Base-by-base conservation (phyloP, 352 stramenopile genomes). In the Lagenidium giganteum region DNA sequence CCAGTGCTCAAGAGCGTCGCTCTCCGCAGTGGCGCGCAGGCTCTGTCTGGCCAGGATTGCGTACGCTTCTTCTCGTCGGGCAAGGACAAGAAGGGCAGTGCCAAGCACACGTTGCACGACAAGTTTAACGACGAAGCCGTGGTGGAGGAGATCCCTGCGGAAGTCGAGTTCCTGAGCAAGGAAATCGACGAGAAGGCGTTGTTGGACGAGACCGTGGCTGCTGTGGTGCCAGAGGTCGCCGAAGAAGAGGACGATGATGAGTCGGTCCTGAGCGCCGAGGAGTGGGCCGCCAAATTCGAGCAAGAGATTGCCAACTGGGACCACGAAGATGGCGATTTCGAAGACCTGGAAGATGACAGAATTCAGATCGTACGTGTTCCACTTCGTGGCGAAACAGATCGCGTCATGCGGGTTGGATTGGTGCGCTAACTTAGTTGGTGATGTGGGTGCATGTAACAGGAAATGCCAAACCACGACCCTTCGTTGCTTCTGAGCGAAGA, bases 211-310 rank as follows among this genome's bases (percentile, higher is more conserved):
- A 38, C 36, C 17, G 39, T 33, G 16, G 17, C 3, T 25, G 28
- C 8, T n/a, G n/a, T n/a, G n/a, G n/a, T n/a, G n/a, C n/a, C n/a
- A n/a, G 48, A 70, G 21, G 42, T 75, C 9, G 37, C 56, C 13
- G 58, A 67, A 6, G 67, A 76, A 8, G 55, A 75, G 13, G 59
- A 69, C 1, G 51, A 67, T 20, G 68, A 81, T 2, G 64, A 81
- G 35, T 51, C 48, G 7, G 61, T 70, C 30, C 52, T 83, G 8
- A 70, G 52, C 22, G 61, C 72, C 23, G 57, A 67, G 12, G 69
- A 84, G 44, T 87, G 74, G 74, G 71, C 74, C 14, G 54, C 54
- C 40, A 80, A 82, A 33, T 87, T 84, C 54, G 75, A 87, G 57
- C 64, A 51, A 13, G 67, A 87, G 6, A 62, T 87, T 22, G 68